Conservation (phyloP, 352 stramenopile genomes). For the Phytopythium sindhum region DNA sequence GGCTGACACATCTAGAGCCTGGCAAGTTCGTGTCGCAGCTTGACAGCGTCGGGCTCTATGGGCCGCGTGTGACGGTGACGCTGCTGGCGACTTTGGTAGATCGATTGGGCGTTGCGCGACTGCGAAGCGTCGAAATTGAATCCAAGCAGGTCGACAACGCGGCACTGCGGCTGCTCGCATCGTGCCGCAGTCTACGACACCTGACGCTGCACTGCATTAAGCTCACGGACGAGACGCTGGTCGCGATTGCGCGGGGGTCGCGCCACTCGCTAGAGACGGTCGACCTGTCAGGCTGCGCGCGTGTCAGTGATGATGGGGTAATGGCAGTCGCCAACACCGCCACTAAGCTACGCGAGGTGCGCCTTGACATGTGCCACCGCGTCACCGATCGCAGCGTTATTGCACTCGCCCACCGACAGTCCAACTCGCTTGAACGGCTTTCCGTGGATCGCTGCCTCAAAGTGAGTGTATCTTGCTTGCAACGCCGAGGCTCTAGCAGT, state of each 20-base stretch:
- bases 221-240: conserved; percentile 49
- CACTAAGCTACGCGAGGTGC: conserved; percentile 39
- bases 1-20: conserved; percentile 21
- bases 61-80: conserved; percentile 41
- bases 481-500: not conserved
- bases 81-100: conserved; percentile 41
- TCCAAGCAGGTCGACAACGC: conserved; percentile 66
- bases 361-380: conserved; percentile 79
- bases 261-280: conserved; percentile 44
- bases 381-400: conserved; percentile 69
- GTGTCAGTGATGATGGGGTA: conserved; percentile 77
- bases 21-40: conserved; percentile 26
- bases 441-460: conserved; percentile 65
- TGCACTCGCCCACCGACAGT: conserved; percentile 38
- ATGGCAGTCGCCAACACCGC: conserved; percentile 59
- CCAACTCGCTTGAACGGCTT: conserved; percentile 32
- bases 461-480: conserved; percentile 16
- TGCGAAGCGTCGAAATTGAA: conserved; percentile 57
- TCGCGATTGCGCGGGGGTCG: conserved; percentile 28
- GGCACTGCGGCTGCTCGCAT: conserved; percentile 33
- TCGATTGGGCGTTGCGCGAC: conserved; percentile 28
- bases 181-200: conserved; percentile 28
- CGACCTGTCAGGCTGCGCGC: conserved; percentile 70
- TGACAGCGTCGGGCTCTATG: conserved; percentile 56
- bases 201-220: conserved; percentile 74